These are phyloP conservation scores for Globisporangium apiculatum DNA, from an alignment of 352 stramenopile species.

Conservation along the genomic window DNA sequence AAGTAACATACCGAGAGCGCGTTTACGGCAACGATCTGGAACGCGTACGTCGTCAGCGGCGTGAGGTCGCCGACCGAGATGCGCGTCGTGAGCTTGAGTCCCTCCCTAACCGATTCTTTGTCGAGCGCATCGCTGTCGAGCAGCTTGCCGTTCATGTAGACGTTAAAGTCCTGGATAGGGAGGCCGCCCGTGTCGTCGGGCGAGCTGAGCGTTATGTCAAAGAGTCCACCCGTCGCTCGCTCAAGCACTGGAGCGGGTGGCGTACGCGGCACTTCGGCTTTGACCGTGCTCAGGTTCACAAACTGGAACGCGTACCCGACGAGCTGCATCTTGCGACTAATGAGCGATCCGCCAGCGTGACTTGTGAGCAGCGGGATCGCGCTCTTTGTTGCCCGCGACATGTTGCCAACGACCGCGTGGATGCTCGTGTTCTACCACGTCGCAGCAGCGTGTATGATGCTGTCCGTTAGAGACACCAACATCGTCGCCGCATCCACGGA, in stretches of 20 bases:
- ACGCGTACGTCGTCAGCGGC: conserved; percentile 21
- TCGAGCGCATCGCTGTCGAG: conserved; percentile 9
- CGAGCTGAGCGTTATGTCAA: conserved; percentile 21
- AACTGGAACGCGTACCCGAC: conserved; percentile 26
- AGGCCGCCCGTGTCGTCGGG: conserved; percentile 46
- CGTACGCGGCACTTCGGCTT: conserved; percentile 20
- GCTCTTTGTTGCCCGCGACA: conserved; percentile 22
- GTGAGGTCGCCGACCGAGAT: conserved; percentile 24
- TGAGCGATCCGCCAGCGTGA: conserved; percentile 19
- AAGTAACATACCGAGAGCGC: conserved; percentile 41
- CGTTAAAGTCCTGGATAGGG: conserved; percentile 30
- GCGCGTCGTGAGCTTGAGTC: conserved; percentile 18
- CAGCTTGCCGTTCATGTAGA: conserved; percentile 27
- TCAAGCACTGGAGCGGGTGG: conserved; percentile 24
- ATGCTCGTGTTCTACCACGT: conserved; percentile 2
- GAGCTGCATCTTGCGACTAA: conserved; percentile 15
- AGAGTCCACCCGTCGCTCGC: conserved; percentile 34
- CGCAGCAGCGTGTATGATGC: not conserved
- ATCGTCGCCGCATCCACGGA: too few species aligned
- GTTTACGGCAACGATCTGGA: conserved; percentile 32
- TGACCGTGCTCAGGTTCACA: conserved; percentile 25
- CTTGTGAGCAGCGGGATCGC: conserved; percentile 22
- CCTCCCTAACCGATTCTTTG: not conserved
- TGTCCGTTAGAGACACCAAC: too few species aligned
- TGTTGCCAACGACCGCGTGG: conserved; percentile 33